Evolutionary conservation across 2,329 filamentous ascomycete genomes (phyloP).

Genomic region (Cladosporium velox): DNA sequence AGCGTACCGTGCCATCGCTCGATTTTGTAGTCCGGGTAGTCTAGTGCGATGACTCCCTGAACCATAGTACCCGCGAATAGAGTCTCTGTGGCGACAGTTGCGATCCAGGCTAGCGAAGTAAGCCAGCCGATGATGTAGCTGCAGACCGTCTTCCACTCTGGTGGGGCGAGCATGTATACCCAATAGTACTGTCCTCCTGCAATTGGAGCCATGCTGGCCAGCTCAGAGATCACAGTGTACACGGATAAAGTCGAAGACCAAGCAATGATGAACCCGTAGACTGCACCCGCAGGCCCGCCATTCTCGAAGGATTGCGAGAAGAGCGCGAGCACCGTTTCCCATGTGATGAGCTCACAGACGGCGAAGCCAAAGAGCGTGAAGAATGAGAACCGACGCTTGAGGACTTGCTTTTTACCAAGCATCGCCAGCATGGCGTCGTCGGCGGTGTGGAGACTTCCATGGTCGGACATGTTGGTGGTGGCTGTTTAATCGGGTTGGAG

Average conservation of each 20-base stretch:
- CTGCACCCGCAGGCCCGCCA: slow-evolving; percentile 51
- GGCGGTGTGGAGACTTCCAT: slow-evolving; percentile 20
- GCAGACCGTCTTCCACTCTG: slow-evolving; percentile 42
- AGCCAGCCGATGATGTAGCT: slow-evolving; percentile 50
- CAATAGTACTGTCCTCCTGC: slow-evolving; percentile 51
- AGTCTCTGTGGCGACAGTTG: slow-evolving; percentile 46
- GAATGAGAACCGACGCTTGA: slow-evolving; percentile 48
- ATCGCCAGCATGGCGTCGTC: slow-evolving; percentile 44
- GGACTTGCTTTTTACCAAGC: slow-evolving; percentile 50
- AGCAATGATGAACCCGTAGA: slow-evolving; percentile 56
- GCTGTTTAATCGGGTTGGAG: not conserved
- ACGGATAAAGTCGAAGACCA: slow-evolving; percentile 53
- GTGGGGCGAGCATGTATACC: slow-evolving; percentile 49
- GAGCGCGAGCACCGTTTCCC: slow-evolving; percentile 49
- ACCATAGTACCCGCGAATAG: slow-evolving; percentile 46
- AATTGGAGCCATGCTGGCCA: slow-evolving; percentile 51
- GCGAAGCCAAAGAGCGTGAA: slow-evolving; percentile 48
- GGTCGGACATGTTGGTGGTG: slow-evolving; percentile 10
- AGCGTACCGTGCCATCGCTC: slow-evolving; percentile 45
- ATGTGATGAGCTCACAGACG: slow-evolving; percentile 49
- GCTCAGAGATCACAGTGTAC: slow-evolving; percentile 50
- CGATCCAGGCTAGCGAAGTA: slow-evolving; percentile 47
- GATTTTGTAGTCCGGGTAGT: slow-evolving; percentile 40
- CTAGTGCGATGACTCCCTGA: slow-evolving; percentile 43
- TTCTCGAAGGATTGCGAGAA: slow-evolving; percentile 48